Conservation (phyloP, 2,329 filamentous ascomycete species). For the Colletotrichum truncatum region DNA sequence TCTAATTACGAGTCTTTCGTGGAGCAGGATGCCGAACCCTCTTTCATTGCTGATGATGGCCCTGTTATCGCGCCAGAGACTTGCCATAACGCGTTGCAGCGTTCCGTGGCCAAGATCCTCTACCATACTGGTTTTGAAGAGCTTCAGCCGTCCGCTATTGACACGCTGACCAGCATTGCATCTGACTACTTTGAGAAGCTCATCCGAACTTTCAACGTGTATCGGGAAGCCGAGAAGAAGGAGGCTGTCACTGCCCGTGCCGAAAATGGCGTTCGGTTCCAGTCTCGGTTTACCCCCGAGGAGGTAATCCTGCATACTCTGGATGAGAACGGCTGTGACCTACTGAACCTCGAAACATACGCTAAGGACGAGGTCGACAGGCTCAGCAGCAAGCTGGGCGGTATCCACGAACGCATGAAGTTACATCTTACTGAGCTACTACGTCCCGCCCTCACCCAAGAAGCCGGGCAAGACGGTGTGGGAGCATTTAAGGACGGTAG, state of each 20-base stretch:
- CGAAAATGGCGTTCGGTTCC: constrained; percentile 54
- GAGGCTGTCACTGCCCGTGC: constrained; percentile 55
- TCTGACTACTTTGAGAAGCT: constrained; percentile 91
- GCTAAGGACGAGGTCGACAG: constrained; percentile 94
- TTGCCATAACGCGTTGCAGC: constrained; percentile 85
- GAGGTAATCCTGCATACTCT: constrained; percentile 89
- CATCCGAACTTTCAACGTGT: constrained; percentile 80
- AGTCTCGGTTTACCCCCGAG: constrained; percentile 80
- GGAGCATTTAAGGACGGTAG: constrained; percentile 95
- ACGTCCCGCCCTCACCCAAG: constrained; percentile 81
- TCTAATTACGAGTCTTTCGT: constrained; percentile 90
- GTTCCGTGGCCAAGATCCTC: constrained; percentile 92
- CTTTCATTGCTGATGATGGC: constrained; percentile 88
- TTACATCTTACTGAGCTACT: constrained; percentile 91
- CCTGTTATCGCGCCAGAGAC: constrained; percentile 86
- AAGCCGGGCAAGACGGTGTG: constrained; percentile 83
- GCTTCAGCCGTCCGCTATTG: constrained; percentile 92
- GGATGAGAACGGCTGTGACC: constrained; percentile 82
- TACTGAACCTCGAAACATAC: constrained; percentile 85
- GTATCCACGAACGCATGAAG: constrained; percentile 95
- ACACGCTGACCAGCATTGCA: constrained; percentile 88
- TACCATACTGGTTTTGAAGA: constrained; percentile 98
- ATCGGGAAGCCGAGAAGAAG: constrained; percentile 84
- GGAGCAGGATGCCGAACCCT: constrained; percentile 87
- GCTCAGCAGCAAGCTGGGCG: constrained; percentile 78